Base-by-base conservation (phyloP, 2,329 filamentous ascomycete genomes). In the Fusarium foetens region DNA sequence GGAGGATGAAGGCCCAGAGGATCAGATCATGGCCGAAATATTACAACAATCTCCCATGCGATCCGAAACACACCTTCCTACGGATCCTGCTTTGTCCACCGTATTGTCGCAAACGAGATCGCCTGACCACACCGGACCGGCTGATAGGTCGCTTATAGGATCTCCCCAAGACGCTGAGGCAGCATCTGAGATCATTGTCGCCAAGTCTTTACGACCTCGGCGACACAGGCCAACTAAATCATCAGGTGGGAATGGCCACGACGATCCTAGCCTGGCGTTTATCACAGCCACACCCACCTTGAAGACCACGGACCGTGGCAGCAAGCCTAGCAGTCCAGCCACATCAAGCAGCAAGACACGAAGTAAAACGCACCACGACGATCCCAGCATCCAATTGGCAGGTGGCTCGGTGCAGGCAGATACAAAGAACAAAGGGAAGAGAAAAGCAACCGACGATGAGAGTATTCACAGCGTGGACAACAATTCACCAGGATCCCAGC, bases 21-120 rank as follows among this genome's bases (percentile, higher is more conserved):
- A 77, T 63, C 78, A 79, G 71, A 75, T 79, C 60, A 79, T 79
- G 74, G 68, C 72, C 35, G 78, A 79, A 64, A 76, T 76, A 35
- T 54, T 77, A 36, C 77, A 79, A 48, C 75, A 76, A 35, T 76
- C 77, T 58, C 76, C 78, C 5, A 51, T 55, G 29, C 70, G 53
- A 31, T 53, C 46, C 25, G 58, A 69, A 21, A 54, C 51, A 21
- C 60, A 39, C 53, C 46, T 57, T 38, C 43, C 54, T 52, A 59
- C 25, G 35, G 66, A 71, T 61, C 51, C 68, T 70, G 58, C 45
- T 41, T 52, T 46, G 39, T 54, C 31, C 51, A 49, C 75, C 33
- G 36, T 58, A 59, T 36, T 39, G 35, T 67, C 74, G 29, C 59
- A 66, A 23, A 51, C 62, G 25, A 61, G 52, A 52, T 66, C 71